Conservation (phyloP, 139 green algal genomes). For the Chlamydomonas eustigma region DNA sequence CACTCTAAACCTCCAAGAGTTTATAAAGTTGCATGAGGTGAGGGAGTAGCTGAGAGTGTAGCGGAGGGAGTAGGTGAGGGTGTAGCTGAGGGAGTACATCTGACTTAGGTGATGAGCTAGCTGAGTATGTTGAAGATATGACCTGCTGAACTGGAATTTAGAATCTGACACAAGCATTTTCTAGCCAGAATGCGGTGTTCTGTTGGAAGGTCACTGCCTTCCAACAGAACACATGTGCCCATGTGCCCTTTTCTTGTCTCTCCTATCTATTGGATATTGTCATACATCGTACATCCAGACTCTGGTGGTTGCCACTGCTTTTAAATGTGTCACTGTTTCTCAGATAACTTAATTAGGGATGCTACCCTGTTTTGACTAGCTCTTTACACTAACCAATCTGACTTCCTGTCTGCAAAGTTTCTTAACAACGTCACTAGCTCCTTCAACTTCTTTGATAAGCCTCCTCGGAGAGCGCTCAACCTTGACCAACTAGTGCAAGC, state of each 20-base stretch:
- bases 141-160: neutral
- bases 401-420: neutral
- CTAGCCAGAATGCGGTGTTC: neutral
- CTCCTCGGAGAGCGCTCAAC: neutral
- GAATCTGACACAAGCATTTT: neutral
- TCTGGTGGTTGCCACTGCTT: neutral
- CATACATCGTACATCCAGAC: neutral
- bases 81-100: neutral
- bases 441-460: constrained; percentile 24
- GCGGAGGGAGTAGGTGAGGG: neutral
- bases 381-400: neutral
- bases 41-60: neutral
- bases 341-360: neutral
- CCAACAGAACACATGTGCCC: too few relatives aligned
- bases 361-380: neutral
- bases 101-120: neutral
- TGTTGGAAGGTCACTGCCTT: neutral
- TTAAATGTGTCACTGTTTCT: neutral
- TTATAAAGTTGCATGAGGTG: constrained; percentile 19
- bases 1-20: constrained; percentile 23
- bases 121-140: neutral
- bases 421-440: neutral
- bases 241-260: neutral
- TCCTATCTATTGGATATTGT: neutral
- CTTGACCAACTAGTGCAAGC: constrained; percentile 9